Evolutionary conservation across 805 yeast species (phyloP), one percentile per base, ranked within the genome.

Genomic region (Candida argentea): DNA sequence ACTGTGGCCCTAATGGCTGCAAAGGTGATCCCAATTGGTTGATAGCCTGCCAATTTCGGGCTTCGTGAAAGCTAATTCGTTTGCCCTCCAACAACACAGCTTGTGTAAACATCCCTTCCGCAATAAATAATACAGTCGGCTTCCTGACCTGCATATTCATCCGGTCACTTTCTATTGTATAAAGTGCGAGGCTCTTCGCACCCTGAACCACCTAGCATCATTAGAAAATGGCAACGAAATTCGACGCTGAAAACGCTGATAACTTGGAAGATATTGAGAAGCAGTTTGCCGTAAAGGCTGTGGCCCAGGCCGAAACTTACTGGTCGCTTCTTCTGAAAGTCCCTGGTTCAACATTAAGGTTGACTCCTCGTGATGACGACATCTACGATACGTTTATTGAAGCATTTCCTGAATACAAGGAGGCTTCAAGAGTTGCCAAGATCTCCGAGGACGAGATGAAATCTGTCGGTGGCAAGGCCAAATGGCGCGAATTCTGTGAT

Each of bases 281-380:
- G 68, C 97, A 91, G 62, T 91, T 91, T 49, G 97, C 98, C 23
- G 98, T 91, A 34, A 84, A 81, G 57, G 98, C 97, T 4, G 98
- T 91, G 11, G 76, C 73, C 55, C 97, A 91, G 54, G 91, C 94
- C 33, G 94, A 85, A 49, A 78, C 95, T 2, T 91, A 89, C 69
- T 91, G 95, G 95, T 66, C 67, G 26, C 55, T 91, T 33, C 58
- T 91, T 31, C 69, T 70, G 33, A 73, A 73, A 41, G 61, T 86
- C 32, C 76, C 79, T 36, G 96, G 94, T n/a, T 70, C 91, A 24
- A 72, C 70, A 41, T 65, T 89, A 38, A 80, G 74, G 50, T 63
- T 82, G 35, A 80, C 91, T 27, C 66, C 71, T 46, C 68, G 59
- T 38, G 93, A 82, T 50, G 79, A 79, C 42, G 85, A 74, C 30